Base-by-base conservation (phyloP, 1,139 yeast species). In the Kazachstania sp. region DNA sequence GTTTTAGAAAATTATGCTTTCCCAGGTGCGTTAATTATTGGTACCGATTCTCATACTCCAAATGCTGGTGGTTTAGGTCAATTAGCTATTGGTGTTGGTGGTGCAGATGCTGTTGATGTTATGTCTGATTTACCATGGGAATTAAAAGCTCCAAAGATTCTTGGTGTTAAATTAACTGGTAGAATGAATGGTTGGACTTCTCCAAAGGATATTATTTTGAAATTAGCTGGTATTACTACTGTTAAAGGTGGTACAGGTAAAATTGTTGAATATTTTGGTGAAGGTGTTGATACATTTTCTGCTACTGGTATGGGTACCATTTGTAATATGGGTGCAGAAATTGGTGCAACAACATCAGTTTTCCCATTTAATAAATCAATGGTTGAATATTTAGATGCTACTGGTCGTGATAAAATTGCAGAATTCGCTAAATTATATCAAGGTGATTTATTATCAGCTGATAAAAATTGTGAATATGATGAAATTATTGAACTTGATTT, bases 261-360 rank as follows among this genome's bases (percentile, higher is more conserved):
- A 66, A 90, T 92, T 70, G 94, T 92, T 57, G 98, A 92, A 77
- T 92, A 92, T 78, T 90, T 84, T 66, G 98, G 97, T 73, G 86
- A 83, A 45, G 98, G 98, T 81, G 90, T 90, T 57, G 83, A 86
- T 65, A 83, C 96, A 56, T 86, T 92, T 73, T 86, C 96, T 45
- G 88, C 96, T 75, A 90, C 98, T 56, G 98, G 98, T 81, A 90
- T 90, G 98, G 98, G 95, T 71, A 90, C 98, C 65, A 92, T 90
- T 73, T 90, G 98, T 82, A 90, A 90, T 74, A 90, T 90, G 98
- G 98, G 98, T 81, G 98, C 98, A 60, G 98, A 90, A 75, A 87
- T 90, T 62, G 98, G 98, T 78, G 98, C 97, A 54, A 90, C 98
- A 58, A 92, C 98, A 53, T 92, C 97, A 47, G 90, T 86, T 57